Evolutionary conservation across 306 rosid species (phyloP), one percentile per base, ranked within the genome.

Genomic region (Begonia loranthoides): DNA sequence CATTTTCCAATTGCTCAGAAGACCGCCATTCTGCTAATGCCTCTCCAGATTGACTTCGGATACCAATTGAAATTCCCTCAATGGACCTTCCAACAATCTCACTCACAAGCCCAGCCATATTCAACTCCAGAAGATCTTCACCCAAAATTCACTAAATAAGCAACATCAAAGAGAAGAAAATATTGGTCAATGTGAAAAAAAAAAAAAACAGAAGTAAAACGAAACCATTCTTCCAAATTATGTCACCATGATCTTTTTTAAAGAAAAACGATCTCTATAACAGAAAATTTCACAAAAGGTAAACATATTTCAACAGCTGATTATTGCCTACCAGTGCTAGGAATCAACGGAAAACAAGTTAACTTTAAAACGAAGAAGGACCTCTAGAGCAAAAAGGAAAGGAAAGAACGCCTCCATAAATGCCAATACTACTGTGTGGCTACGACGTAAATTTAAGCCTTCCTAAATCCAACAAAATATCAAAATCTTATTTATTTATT

Each of bases 1-100:
- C 99, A 73, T 87, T 87, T 73, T 92, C 99, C 82, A 92, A 94
- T 76, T 92, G 99, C 76, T 92, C 99, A 13, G 93, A 83, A 62
- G 93, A 92, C 61, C 94, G 79, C 96, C 99, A 92, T 71, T 92
- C 94, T 0, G 94, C 89, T 78, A 92, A 75, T 52, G 94, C 80
- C 66, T 92, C 99, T 44, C 93, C 94, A 3, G 93, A 76, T 47
- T 75, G 95, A 67, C 73, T 80, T 22, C 68, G 80, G 61, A 76
- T 94, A 71, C 87, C 95, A 68, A 73, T 77, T 50, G 93, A 76
- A 71, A 58, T 71, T 55, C 80, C 84, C 51, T 86, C 99, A 19
- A 10, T 58, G 15, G 94, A 67, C 75, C 83, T 83, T 59, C 87
- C 87, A 69, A 62, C 80, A 68, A 89, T 70, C 68, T 83, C 99